Evolutionary conservation across 2,329 filamentous ascomycete species (phyloP).

Genomic region (Aspergillus amoenus): DNA sequence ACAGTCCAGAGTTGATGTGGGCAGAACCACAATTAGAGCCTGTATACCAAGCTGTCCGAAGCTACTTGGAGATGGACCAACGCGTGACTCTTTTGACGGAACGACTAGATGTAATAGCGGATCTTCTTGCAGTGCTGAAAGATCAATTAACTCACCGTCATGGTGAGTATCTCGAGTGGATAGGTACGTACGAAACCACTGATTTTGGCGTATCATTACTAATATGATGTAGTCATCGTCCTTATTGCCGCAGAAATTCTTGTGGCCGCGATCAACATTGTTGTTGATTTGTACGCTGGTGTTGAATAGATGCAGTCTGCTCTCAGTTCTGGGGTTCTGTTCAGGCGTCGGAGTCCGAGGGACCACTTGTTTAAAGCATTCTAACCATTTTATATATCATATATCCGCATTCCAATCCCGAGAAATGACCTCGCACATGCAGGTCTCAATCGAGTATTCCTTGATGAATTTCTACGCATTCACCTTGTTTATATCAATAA

Average conservation of each 20-base stretch:
- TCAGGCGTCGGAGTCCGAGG: not conserved
- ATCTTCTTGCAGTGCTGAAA: conserved; percentile 88
- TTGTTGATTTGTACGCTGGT: conserved; percentile 84
- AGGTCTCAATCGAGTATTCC: not conserved
- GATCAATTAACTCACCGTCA: conserved; percentile 94
- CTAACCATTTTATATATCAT: not conserved
- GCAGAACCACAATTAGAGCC: conserved; percentile 95
- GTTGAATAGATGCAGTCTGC: conserved; percentile 46
- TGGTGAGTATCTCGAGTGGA: conserved; percentile 86
- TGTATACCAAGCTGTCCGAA: conserved; percentile 91
- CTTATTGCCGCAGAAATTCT: conserved; percentile 94
- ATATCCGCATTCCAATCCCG: not conserved
- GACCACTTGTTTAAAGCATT: not conserved
- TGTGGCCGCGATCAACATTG: conserved; percentile 88
- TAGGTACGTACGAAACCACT: conserved; percentile 60
- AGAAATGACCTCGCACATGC: not conserved
- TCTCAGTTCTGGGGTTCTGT: not conserved
- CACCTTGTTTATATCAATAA: not conserved
- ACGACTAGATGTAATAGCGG: conserved; percentile 86
- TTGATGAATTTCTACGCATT: not conserved
- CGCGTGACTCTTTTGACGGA: conserved; percentile 86
- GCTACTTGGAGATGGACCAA: conserved; percentile 98
- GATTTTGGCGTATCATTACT: conserved; percentile 10
- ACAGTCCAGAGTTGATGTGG: conserved; percentile 98
- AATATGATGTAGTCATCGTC: conserved; percentile 68